phyloP scores from a whole-genome alignment of 257 asterid genomes.

The Solanum acaule region DNA sequence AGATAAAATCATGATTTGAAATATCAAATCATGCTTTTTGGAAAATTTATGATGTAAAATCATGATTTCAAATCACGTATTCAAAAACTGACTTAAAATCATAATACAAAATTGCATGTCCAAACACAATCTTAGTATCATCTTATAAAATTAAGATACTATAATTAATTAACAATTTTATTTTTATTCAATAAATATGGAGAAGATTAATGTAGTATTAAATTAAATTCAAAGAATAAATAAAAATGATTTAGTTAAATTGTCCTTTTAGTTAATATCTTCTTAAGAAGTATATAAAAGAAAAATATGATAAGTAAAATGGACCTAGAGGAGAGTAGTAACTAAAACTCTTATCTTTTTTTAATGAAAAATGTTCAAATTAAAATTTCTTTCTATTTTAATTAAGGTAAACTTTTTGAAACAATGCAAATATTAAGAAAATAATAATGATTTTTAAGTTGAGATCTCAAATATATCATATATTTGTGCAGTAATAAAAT shows the following conservation, averaged over 20 bases:
- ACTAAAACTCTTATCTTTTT: no score
- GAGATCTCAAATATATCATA: background rate
- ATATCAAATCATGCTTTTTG: background rate
- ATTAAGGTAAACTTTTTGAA: background rate
- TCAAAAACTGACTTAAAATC: no score
- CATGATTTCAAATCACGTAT: background rate
- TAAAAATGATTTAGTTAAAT: no score
- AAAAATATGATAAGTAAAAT: no score
- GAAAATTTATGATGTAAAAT: no score
- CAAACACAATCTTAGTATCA: no score
- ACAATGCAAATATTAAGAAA: background rate
- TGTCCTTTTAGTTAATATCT: background rate
- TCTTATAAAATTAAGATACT: background rate
- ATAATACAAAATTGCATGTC: no score
- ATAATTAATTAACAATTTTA: no score
- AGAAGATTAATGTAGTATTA: background rate
- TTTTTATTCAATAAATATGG: background rate
- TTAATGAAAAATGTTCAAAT: background rate
- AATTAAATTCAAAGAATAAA: no score
- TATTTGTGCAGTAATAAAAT: background rate
- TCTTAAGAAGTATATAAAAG: background rate
- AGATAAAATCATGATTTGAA: no score
- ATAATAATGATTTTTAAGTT: background rate
- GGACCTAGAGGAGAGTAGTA: no score
- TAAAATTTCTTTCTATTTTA: background rate